phyloP scores from a whole-genome alignment of 2,329 filamentous ascomycete genomes.

The Aspergillus felis region DNA sequence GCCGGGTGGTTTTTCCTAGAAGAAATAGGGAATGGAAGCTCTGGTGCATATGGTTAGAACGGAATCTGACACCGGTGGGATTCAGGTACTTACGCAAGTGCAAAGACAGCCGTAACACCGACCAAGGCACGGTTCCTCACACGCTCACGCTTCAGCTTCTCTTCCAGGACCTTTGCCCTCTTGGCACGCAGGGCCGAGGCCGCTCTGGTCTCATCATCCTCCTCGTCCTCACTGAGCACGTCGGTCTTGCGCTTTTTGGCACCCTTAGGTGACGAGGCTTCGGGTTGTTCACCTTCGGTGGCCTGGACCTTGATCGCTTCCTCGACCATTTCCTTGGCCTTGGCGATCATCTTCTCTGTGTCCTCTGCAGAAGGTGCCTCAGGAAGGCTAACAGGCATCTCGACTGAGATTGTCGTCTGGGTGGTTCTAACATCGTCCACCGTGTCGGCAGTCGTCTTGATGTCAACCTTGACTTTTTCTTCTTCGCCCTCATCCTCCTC shows the following conservation, averaged over 20 bases:
- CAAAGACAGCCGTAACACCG: conserved; percentile 80
- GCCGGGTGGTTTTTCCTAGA: conserved; percentile 24
- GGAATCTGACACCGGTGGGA: not conserved
- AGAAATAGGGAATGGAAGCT: conserved; percentile 47
- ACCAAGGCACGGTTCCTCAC: conserved; percentile 82
- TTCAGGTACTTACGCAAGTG: conserved; percentile 71
- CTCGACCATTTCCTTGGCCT: conserved; percentile 84
- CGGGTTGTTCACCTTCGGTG: conserved; percentile 34
- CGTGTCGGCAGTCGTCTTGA: conserved; percentile 60
- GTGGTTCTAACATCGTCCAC: conserved; percentile 61
- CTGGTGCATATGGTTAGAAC: conserved; percentile 27
- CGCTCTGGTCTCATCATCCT: conserved; percentile 38
- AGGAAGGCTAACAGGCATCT: conserved; percentile 64
- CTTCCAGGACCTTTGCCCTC: conserved; percentile 65
- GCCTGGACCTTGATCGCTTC: conserved; percentile 54
- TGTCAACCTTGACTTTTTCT: conserved; percentile 63
- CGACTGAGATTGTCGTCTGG: conserved; percentile 69
- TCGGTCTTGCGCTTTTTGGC: conserved; percentile 69
- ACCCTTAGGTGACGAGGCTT: conserved; percentile 30
- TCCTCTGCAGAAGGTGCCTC: conserved; percentile 73
- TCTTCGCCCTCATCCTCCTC: conserved; percentile 21
- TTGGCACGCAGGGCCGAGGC: conserved; percentile 56
- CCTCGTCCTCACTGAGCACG: conserved; percentile 56
- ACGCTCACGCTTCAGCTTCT: conserved; percentile 77
- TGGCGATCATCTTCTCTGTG: conserved; percentile 75